Evolutionary conservation across 2,329 filamentous ascomycete species (phyloP), one percentile per base, ranked within the genome.

Genomic region (Microdochium bolleyi): DNA sequence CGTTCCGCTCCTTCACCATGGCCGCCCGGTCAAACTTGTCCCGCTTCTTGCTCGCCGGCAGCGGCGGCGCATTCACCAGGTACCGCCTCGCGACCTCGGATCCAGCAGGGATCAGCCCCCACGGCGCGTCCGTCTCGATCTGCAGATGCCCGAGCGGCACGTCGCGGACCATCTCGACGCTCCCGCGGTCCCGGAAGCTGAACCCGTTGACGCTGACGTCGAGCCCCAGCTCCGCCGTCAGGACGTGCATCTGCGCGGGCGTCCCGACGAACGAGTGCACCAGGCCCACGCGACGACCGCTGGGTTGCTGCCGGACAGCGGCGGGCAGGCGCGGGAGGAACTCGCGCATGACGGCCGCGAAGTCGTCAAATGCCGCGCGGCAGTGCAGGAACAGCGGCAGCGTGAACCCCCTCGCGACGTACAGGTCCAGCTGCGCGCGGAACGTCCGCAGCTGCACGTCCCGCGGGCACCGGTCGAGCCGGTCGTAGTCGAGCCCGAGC

Each of bases 1-100:
- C 76, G 55, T 79, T 78, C 41, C 74, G 62, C 53, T 73, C 72
- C 57, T 79, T 80, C 2, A 79, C 67, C 73, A 78, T 76, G 30
- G 64, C 63, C 0, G 67, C 70, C 8, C 56, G 34, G 49, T 73
- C 67, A 56, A 74, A 80, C 57, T 75, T 78, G 48, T 77, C 73
- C 55, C 68, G 73, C 63, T 79, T 79, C 65, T 74, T 75, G 9
- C 67, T 70, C 16, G 61, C 56, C 3, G 72, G 71, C 48, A 74
- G 52, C 5, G 67, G 58, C 7, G 61, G 61, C 11, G 69, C 71
- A 46, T 70, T 66, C 14, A 49, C 56, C n/a, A 76, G 58, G 53
- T 74, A 79, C 13, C 60, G 62, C 56, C 70, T 76, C 16, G 68
- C 67, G 0, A 72, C 62, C 48, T 73, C 68, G 19, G 60, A 57